phyloP scores from a whole-genome alignment of 495 filamentous ascomycete genomes.

The Neurospora tetrasperma region DNA sequence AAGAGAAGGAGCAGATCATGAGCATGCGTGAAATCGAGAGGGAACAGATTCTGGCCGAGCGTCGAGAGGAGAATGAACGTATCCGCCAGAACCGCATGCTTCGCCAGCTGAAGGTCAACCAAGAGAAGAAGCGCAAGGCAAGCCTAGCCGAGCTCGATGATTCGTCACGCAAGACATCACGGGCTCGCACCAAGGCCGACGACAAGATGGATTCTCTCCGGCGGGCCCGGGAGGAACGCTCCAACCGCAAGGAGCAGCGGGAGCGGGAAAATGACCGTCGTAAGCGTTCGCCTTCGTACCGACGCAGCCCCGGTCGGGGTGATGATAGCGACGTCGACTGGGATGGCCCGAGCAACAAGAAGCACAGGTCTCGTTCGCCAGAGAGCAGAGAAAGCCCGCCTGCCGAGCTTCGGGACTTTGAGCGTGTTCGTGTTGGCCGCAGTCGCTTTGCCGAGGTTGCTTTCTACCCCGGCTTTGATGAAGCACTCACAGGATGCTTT shows the following conservation, averaged over 20 bases:
- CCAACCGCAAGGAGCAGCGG: conserved; percentile 61
- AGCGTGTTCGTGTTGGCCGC: conserved; percentile 71
- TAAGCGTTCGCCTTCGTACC: conserved; percentile 34
- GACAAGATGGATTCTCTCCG: conserved; percentile 79
- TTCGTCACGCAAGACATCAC: conserved; percentile 64
- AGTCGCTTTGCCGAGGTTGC: conserved; percentile 74
- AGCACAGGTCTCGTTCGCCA: conserved; percentile 34
- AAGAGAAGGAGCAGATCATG: conserved; percentile 76
- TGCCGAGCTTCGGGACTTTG: conserved; percentile 67
- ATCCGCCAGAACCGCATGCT: conserved; percentile 74
- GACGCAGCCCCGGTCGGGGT: conserved; percentile 47
- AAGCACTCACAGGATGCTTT: conserved; percentile 68
- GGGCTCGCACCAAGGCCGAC: conserved; percentile 75
- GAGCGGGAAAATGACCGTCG: conserved; percentile 56
- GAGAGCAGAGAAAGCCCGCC: conserved; percentile 40
- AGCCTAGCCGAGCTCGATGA: conserved; percentile 62
- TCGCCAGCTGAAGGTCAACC: conserved; percentile 64
- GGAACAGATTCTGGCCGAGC: conserved; percentile 80
- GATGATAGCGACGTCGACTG: conserved; percentile 78
- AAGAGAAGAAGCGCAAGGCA: conserved; percentile 71
- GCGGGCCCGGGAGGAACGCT: conserved; percentile 74
- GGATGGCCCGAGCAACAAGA: conserved; percentile 37
- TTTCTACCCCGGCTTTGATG: conserved; percentile 82
- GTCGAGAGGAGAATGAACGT: conserved; percentile 69
- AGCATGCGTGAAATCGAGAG: conserved; percentile 82